Evolutionary conservation across 768 basidiomycete genomes (phyloP).

Genomic region (Mycena belliarum): DNA sequence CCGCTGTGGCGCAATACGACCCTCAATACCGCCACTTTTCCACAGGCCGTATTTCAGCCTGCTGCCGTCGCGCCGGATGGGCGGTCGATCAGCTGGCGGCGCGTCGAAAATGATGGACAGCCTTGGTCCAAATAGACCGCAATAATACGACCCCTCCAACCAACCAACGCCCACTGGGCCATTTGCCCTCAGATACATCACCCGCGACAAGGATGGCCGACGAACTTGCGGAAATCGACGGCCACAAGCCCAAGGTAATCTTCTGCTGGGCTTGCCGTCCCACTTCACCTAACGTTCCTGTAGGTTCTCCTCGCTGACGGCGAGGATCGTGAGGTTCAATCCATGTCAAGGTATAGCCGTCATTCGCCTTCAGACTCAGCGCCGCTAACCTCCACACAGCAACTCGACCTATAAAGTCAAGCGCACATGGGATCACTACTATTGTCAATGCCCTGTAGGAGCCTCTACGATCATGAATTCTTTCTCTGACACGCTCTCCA

Average conservation of each 20-base stretch:
- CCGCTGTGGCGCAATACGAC: too few relatives aligned
- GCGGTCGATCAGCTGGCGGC: too few relatives aligned
- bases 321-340: conserved; percentile 20
- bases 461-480: background rate
- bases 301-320: conserved; percentile 41
- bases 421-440: conserved; percentile 43
- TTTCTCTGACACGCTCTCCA: conserved; percentile 4
- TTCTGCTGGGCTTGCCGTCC: too few relatives aligned
- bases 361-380: background rate
- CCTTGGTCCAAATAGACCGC: too few relatives aligned
- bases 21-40: too few relatives aligned
- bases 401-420: conserved; percentile 35
- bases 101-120: too few relatives aligned
- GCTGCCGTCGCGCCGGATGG: too few relatives aligned
- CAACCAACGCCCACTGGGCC: too few relatives aligned
- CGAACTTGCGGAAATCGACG: conserved; percentile 53
- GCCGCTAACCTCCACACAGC: conserved; percentile 13
- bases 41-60: too few relatives aligned
- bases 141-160: too few relatives aligned
- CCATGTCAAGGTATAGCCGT: conserved; percentile 5
- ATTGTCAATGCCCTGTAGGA: conserved; percentile 40
- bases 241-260: conserved; percentile 48
- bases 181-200: too few relatives aligned
- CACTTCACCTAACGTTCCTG: too few relatives aligned
- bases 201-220: conserved; percentile 25